Base-by-base conservation (phyloP, 2,329 filamentous ascomycete species). In the Elsinoe batatas region DNA sequence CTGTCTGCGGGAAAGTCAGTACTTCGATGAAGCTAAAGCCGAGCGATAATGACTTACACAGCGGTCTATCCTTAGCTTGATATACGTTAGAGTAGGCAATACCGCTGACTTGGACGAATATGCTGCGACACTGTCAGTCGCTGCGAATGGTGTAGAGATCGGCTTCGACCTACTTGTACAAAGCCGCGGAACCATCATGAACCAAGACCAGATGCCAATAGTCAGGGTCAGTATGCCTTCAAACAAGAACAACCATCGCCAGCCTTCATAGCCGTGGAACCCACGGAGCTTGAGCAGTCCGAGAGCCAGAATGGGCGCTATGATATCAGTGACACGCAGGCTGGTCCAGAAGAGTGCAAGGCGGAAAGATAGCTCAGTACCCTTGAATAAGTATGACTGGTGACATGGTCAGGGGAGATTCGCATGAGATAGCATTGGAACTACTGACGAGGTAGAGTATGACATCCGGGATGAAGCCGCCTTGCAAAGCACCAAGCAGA, bases 271-370 rank as follows among this genome's bases (percentile, higher is more conserved):
- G 17, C 58, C 58, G 11, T 74, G 69, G 17, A 42, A 42, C 6
- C 38, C 38, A 11, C 38, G 38, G 61, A 80, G 68, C 50, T 75
- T 75, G 1, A 82, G 64, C 20, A 82, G 75, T 0, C 76, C 79
- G 42, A 74, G 79, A 1, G 79, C 79, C 5, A 80, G 66, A 59
- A 82, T 80, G 1, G 80, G 78, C 0, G 79, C 74, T 2, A 77
- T 61, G 35, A 83, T 79, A 38, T 77, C 74, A 0, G 78, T 79
- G 0, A 73, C 74, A 56, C 78, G 78, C 11, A 85, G 80, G 0
- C 83, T 77, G 0, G 81, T 81, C 86, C 85, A 90, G 71, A 89
- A 89, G 63, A 76, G 80, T 61, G 80, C 80, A 17, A 90, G 70
- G 1, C 87, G 78, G 10, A 79, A 76, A 0, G 85, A 84, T 0